Evolutionary conservation across 257 asterid species (phyloP), one percentile per base, ranked within the genome.

Genomic region (Gentiana dahurica): DNA sequence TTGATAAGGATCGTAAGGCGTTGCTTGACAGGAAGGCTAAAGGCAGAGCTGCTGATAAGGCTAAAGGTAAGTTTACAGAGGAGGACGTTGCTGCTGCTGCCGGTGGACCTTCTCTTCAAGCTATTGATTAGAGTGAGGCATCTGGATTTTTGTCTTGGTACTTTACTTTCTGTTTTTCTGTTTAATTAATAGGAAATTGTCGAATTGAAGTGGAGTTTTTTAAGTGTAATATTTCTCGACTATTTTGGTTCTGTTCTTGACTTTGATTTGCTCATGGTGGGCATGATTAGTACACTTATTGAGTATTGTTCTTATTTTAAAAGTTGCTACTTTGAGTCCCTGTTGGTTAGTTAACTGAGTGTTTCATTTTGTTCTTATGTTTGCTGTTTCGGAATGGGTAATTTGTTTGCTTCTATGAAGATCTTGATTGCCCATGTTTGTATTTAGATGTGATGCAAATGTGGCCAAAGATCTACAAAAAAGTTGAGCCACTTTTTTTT

Each of bases 1-100:
- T 69, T 8, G 74, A 69, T 33, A 69, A 69, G 69, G 74, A 69
- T 52, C 60, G 69, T 12, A 69, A 63, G 60, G 59, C 45, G 12
- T 53, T 69, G 43, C 69, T 69, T 35, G 69, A 69, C 12, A 9
- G 74, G 46, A 69, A 69, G 74, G 65, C 74, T 9, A 69, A 69
- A 47, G 74, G 74, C 0, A 57, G 69, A 32, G 60, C 61, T 45
- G 74, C 63, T 53, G 69, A 65, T 36, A 69, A 69, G 74, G 65
- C 61, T 58, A 69, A 69, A 44, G 67, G 67, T 3, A 66, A 66
- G 60, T 66, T 66, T 47, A 54, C 71, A 3, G 71, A 46, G 8
- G 66, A 59, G 4, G 71, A 66, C 37, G 71, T 66, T 47, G 58
- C 71, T 15, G 58, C 66, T 49, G 66, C 36, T 4, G 58, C 69